Conservation (phyloP, 108 stramenopile species). For the Cyclotella sp. region DNA sequence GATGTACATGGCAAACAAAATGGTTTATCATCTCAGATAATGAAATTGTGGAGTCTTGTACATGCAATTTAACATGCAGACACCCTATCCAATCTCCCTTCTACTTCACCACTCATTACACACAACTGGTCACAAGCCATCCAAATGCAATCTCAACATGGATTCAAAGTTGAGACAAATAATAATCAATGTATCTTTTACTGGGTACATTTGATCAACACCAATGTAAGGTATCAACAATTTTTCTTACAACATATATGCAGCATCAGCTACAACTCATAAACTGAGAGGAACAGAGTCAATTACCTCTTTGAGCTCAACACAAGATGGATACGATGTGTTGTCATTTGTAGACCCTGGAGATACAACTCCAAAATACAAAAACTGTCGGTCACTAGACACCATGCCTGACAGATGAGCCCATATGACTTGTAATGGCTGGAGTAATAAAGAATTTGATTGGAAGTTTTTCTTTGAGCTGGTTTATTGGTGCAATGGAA, state of each 20-base stretch:
- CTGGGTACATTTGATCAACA: not conserved
- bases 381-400: too few species aligned
- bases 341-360: conserved; percentile 2
- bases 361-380: too few species aligned
- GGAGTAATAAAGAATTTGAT: not conserved
- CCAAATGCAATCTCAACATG: not conserved
- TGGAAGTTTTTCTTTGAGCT: not conserved
- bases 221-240: conserved; percentile 3
- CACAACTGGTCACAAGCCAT: not conserved
- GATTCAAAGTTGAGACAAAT: not conserved
- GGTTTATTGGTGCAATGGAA: not conserved
- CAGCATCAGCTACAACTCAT: conserved; percentile 1
- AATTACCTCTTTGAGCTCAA: not conserved
- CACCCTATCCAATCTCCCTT: not conserved
- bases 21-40: not conserved
- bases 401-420: not conserved
- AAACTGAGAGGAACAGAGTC: not conserved
- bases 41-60: not conserved
- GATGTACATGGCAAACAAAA: too few species aligned
- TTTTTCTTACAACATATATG: not conserved
- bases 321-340: not conserved
- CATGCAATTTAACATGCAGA: not conserved
- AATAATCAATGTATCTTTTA: not conserved
- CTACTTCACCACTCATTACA: not conserved
- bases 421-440: conserved; percentile 2